Base-by-base conservation (phyloP, 768 basidiomycete species). In the Hericium rajendrae region DNA sequence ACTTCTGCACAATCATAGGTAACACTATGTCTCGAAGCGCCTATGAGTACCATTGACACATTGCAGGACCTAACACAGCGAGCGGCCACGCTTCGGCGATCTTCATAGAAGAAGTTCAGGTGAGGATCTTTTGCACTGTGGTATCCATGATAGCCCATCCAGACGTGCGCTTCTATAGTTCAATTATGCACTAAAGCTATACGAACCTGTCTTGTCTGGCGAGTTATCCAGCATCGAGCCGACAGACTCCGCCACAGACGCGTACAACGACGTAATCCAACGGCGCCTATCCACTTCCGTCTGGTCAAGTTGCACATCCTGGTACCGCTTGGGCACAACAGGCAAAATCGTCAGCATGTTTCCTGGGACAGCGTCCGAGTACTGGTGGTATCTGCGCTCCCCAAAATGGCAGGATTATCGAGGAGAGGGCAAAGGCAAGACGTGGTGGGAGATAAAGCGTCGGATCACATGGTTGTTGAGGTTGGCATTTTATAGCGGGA, bases 1-100 rank as follows among this genome's bases (percentile, higher is more conserved):
- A 73, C 48, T 69, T 70, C 54, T 72, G 67, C 60, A 64, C 67
- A 56, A 39, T 73, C 10, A 56, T 60, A 20, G 72, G 70, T 69
- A n/a, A 26, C 65, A 60, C 20, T 13, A n/a, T 38, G 38, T n/a
- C 13, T 52, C 18, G 10, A 16, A 32, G 22, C 5, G 24, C 53
- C 32, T 26, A 24, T 37, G n/a, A 22, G 6, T 28, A 37, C 20
- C 3, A 10, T n/a, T 54, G 9, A 32, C 32, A 32, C 39, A 16
- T 51, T 38, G 15, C 26, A 63, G 60, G 66, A 10, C 66, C 66
- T 2, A 67, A 67, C 56, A 56, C 61, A 13, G 56, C 53, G 16
- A 57, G 60, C 12, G 62, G 66, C n/a, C 60, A 63, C 41, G 62
- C 54, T 12, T 65, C 66, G 18, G 64, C 53, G 32, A 59, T 67